Evolutionary conservation across 345 rosid genomes (phyloP).

Genomic region (Populus alba): DNA sequence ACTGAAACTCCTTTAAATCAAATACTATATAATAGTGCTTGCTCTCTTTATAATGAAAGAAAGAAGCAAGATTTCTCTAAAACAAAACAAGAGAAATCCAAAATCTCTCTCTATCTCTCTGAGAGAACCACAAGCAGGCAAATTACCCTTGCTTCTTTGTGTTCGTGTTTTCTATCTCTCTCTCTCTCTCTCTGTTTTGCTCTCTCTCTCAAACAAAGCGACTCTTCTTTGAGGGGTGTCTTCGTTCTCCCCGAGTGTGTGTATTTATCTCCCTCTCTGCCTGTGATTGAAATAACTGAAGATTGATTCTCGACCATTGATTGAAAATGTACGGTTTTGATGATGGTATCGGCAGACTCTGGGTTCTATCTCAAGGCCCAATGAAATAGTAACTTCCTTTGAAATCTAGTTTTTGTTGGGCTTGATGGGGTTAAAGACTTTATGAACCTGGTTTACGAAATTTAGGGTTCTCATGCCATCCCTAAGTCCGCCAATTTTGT

Average conservation of each 20-base stretch:
- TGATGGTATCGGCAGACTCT: neutral
- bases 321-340: neutral
- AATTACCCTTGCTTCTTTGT: neutral
- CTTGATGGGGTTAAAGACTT: neutral
- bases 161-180: neutral
- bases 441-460: neutral
- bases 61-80: neutral
- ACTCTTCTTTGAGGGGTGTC: neutral
- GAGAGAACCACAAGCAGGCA: neutral
- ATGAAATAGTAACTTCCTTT: neutral
- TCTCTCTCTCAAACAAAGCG: neutral
- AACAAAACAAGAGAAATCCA: constrained; percentile 2
- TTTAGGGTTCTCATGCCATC: too few relatives aligned
- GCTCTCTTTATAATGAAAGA: neutral
- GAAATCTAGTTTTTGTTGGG: neutral
- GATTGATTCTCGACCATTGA: constrained; percentile 2
- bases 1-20: neutral
- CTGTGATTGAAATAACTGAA: constrained; percentile 6
- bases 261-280: constrained; percentile 5
- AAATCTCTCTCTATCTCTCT: neutral
- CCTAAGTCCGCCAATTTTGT: neutral
- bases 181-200: neutral
- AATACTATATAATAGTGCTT: neutral
- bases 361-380: constrained; percentile 4
- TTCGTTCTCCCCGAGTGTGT: neutral